These are phyloP conservation scores for Thuidium tamariscinum DNA, from an alignment of 225 moss, liverwort and hornwort species.

Conservation along the genomic window DNA sequence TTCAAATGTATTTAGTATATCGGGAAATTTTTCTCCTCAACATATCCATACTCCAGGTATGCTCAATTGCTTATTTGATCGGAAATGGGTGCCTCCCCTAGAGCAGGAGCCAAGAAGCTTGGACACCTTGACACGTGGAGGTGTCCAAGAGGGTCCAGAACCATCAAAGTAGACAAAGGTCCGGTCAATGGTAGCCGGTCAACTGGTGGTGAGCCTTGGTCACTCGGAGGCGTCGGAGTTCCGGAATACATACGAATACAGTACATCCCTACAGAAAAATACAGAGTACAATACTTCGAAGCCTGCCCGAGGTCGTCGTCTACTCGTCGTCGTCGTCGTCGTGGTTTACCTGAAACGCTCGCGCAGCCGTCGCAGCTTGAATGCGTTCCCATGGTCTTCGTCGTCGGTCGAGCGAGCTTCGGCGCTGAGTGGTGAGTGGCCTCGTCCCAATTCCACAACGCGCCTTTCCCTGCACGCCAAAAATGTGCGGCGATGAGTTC, in stretches of 20 bases:
- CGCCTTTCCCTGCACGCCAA: not conserved
- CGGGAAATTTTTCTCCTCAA: too few relatives aligned
- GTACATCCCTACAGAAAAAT: fast-evolving
- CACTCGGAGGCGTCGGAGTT: too few relatives aligned
- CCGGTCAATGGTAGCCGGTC: not conserved
- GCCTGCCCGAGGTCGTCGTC: not conserved
- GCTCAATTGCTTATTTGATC: too few relatives aligned
- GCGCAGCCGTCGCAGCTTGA: not conserved
- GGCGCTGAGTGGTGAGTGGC: not conserved
- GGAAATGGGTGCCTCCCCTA: too few relatives aligned
- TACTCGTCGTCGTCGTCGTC: not conserved
- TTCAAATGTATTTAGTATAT: too few relatives aligned
- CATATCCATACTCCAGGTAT: too few relatives aligned
- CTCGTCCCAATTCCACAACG: not conserved
- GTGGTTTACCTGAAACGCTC: not conserved
- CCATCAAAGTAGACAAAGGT: not conserved
- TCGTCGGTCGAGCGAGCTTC: not conserved
- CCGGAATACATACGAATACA: not conserved
- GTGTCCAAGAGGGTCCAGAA: not conserved
- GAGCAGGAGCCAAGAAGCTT: too few relatives aligned
- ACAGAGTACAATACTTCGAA: not conserved
- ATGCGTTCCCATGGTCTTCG: not conserved
- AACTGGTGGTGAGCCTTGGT: not conserved
- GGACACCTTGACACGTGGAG: not conserved
- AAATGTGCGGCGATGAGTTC: not conserved